Evolutionary conservation across 768 basidiomycete species (phyloP), one percentile per base, ranked within the genome.

Genomic region (Calocera cornea): DNA sequence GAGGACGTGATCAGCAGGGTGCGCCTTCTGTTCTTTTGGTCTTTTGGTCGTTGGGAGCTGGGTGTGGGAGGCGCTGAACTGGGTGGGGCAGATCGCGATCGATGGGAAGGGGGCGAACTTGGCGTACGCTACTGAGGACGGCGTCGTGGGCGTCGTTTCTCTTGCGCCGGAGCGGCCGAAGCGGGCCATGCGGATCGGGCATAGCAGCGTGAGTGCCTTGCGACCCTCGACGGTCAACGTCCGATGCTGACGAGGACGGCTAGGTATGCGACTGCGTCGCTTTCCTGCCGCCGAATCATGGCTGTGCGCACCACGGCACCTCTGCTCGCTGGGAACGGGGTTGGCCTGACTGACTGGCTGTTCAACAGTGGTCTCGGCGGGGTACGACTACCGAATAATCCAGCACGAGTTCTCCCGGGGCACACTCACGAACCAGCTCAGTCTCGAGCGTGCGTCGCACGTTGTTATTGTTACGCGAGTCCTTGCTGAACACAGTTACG

Each of bases 301-400:
- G 54, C 14, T 19, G 54, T 60, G 31, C 2, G 54, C 22, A 19
- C 19, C 31, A 10, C 40, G 40, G 19, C 12, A 16, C 8, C 12
- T 14, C 49, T 16, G 11, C 8, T 27, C 14, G 24, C 49, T 24
- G 24, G 22, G 10, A n/a, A n/a, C n/a, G n/a, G n/a, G n/a, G n/a
- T n/a, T n/a, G n/a, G n/a, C n/a, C n/a, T n/a, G n/a, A n/a, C n/a
- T n/a, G n/a, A n/a, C n/a, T n/a, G n/a, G n/a, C n/a, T 47, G 19
- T 47, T 24, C 44, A 8, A 38, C 54, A 60, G 54, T 60, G 31
- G 10, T 60, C 14, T 60, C 54, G 2, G 54, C 54, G 5, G 54
- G 54, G 16, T 60, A 60, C 27, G 54, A 60, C 54, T 60, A 60
- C 54, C 54, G 54, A 60, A 60, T 60, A 60, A 60, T 60, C 54